These are phyloP conservation scores for Chaetomium olivaceum DNA, from an alignment of 2,329 filamentous ascomycete species.

Conservation along the genomic window DNA sequence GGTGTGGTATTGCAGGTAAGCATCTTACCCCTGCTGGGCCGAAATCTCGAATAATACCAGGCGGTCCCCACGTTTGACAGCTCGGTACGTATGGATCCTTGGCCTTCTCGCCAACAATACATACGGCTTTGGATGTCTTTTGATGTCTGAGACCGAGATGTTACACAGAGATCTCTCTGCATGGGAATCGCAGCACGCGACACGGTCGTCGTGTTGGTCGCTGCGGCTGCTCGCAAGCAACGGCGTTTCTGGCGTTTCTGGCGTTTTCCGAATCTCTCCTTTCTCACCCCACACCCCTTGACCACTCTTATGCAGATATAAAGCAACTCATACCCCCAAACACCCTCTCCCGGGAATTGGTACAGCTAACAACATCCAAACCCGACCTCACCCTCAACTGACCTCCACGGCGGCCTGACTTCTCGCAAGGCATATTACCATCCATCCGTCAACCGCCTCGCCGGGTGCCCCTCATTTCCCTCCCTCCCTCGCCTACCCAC, in stretches of 20 bases:
- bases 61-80: background rate
- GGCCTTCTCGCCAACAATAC: background rate
- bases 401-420: background rate
- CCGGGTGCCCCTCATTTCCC: background rate
- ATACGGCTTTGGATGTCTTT: background rate
- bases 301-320: slow-evolving; percentile 20
- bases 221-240: background rate
- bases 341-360: background rate
- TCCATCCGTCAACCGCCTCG: background rate
- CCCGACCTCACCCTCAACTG: background rate
- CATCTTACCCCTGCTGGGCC: background rate
- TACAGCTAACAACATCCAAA: background rate
- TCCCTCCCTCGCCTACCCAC: background rate
- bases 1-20: background rate
- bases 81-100: slow-evolving; percentile 4
- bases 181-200: slow-evolving; percentile 14
- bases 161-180: slow-evolving; percentile 21
- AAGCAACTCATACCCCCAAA: slow-evolving; percentile 17
- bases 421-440: background rate
- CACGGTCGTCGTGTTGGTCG: slow-evolving; percentile 9
- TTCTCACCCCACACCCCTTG: slow-evolving; percentile 1
- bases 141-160: slow-evolving; percentile 11
- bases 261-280: background rate
- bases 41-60: background rate
- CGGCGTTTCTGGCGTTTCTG: background rate